Percentiles rank a stretch among this genome's conserved stretches.
These are phyloP conservation scores for Megacollybia marginata DNA, from an alignment of 768 basidiomycete species.

Conservation along the genomic window DNA sequence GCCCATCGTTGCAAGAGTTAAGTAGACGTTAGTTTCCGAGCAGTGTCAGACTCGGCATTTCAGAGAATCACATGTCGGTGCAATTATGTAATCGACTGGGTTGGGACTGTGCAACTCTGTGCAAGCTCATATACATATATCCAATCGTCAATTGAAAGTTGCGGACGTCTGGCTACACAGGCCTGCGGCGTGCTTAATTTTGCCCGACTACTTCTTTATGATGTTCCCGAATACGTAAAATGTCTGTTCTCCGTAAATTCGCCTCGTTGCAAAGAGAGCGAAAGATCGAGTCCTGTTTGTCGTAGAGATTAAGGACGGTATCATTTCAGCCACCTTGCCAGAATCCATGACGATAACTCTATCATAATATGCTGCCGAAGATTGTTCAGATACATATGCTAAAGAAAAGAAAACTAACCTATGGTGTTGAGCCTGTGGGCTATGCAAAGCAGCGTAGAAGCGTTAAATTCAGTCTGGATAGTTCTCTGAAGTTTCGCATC, in stretches of 20 bases:
- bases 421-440: conserved; percentile 57
- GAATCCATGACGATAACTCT: conserved; percentile 67
- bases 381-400: conserved; percentile 3
- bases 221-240: conserved; percentile 37
- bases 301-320: conserved; percentile 60
- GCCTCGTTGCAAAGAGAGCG: conserved; percentile 65
- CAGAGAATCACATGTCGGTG: no score
- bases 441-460: conserved; percentile 48
- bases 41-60: no score
- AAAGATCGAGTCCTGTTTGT: conserved; percentile 58
- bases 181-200: no score
- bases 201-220: no score
- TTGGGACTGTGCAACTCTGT: no score
- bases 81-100: no score
- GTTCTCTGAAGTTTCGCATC: conserved; percentile 56
- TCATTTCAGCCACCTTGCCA: conserved; percentile 65
- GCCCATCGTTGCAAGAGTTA: conserved; percentile 7
- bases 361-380: conserved; percentile 48
- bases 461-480: conserved; percentile 52
- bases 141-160: no score
- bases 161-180: no score
- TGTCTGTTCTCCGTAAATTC: conserved; percentile 45
- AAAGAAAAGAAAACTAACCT: conserved; percentile 19
- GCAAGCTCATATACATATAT: no score
- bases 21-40: no score